phyloP scores from a whole-genome alignment of 495 filamentous ascomycete species.

The Daldinia decipiens region DNA sequence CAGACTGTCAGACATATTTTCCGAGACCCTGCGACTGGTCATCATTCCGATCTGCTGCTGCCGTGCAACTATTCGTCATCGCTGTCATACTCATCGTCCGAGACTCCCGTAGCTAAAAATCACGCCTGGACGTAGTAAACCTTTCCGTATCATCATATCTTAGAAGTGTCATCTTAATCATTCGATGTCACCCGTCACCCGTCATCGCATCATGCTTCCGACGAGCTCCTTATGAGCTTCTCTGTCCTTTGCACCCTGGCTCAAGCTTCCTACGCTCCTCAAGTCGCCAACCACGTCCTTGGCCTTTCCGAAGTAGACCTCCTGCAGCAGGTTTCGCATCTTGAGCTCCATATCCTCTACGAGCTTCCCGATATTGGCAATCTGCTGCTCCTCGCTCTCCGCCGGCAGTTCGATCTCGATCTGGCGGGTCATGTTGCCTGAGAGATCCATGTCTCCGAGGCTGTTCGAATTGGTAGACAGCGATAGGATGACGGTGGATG shows the following conservation, averaged over 20 bases:
- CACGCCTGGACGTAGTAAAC: constrained; percentile 19
- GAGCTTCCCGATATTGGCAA: constrained; percentile 92
- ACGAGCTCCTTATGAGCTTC: constrained; percentile 94
- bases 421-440: constrained; percentile 97
- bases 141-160: constrained; percentile 18
- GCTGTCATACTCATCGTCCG: constrained; percentile 31
- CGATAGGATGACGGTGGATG: constrained; percentile 93
- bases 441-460: constrained; percentile 91
- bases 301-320: constrained; percentile 99
- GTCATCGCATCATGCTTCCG: constrained; percentile 69
- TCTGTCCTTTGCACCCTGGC: constrained; percentile 84
- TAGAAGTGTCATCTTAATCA: constrained; percentile 6
- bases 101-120: constrained; percentile 9
- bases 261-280: constrained; percentile 86
- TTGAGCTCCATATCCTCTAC: constrained; percentile 99
- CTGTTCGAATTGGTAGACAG: constrained; percentile 74
- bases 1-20: constrained; percentile 37
- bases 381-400: constrained; percentile 90
- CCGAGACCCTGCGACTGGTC: constrained; percentile 36
- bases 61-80: constrained; percentile 36
- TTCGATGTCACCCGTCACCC: constrained; percentile 19
- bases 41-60: constrained; percentile 38
- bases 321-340: constrained; percentile 98
- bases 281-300: constrained; percentile 99
- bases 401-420: constrained; percentile 90